phyloP scores from a whole-genome alignment of 768 basidiomycete genomes.

The Psilocybe cyanescens region DNA sequence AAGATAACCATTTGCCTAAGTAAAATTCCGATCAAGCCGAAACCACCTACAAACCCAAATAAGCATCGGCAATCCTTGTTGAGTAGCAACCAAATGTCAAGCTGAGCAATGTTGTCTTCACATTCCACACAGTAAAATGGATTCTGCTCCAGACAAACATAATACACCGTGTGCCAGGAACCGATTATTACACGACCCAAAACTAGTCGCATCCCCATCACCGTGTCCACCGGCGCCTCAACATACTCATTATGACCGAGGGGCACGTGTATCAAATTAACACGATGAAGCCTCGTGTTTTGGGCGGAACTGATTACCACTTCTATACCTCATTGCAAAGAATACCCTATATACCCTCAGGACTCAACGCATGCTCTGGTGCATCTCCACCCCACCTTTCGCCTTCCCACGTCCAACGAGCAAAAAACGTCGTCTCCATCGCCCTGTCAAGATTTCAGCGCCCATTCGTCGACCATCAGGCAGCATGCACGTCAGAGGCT shows the following conservation, averaged over 20 bases:
- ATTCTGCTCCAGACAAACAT: background rate
- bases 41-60: conserved; percentile 20
- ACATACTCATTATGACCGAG: conserved; percentile 18
- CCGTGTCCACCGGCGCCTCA: conserved; percentile 17
- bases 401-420: conserved; percentile 19
- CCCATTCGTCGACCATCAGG: conserved; percentile 13
- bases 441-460: conserved; percentile 21
- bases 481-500: conserved; percentile 18
- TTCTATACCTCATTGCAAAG: conserved; percentile 21
- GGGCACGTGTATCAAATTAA: conserved; percentile 33
- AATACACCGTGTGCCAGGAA: background rate
- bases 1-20: background rate
- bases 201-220: background rate
- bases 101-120: background rate
- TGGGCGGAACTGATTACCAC: conserved; percentile 27
- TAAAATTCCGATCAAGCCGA: background rate
- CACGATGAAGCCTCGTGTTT: conserved; percentile 47
- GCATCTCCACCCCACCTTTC: conserved; percentile 26
- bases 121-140: background rate
- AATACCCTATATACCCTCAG: conserved; percentile 16
- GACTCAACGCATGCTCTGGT: conserved; percentile 34
- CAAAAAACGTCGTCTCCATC: conserved; percentile 17
- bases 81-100: background rate
- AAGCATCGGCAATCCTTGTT: conserved; percentile 5
- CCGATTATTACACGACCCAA: background rate